These are phyloP conservation scores for Piromyces finnis DNA, from an alignment of 192 early-diverging fungal species.

Conservation along the genomic window DNA sequence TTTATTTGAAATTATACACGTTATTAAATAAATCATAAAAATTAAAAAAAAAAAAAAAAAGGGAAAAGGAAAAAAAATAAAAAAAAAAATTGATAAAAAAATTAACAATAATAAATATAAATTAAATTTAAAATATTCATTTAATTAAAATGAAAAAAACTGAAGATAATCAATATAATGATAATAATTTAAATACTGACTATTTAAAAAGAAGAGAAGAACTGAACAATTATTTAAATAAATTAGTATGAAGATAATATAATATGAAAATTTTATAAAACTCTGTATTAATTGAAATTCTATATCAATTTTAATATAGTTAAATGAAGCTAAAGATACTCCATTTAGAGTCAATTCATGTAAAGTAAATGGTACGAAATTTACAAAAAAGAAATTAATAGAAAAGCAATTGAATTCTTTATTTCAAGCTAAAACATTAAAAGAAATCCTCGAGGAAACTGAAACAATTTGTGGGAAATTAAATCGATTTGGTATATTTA, in stretches of 20 bases:
- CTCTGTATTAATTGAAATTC: too few relatives aligned
- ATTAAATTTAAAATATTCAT: too few relatives aligned
- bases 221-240: neutral
- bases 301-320: neutral
- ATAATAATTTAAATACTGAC: neutral
- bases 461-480: neutral
- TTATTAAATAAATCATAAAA: too few relatives aligned
- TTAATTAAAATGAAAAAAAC: neutral
- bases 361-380: neutral
- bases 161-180: neutral
- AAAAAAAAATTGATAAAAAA: too few relatives aligned
- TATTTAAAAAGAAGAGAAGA: neutral
- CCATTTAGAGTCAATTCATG: neutral
- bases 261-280: too few relatives aligned
- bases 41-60: too few relatives aligned
- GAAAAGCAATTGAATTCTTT: neutral
- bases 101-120: too few relatives aligned
- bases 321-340: neutral
- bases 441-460: neutral
- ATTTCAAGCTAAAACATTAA: neutral
- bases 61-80: too few relatives aligned
- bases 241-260: neutral
- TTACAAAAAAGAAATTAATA: neutral
- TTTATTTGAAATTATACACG: too few relatives aligned
- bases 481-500: neutral